Base-by-base conservation (phyloP, 345 rosid species). In the Excoecaria cochinchinensis region DNA sequence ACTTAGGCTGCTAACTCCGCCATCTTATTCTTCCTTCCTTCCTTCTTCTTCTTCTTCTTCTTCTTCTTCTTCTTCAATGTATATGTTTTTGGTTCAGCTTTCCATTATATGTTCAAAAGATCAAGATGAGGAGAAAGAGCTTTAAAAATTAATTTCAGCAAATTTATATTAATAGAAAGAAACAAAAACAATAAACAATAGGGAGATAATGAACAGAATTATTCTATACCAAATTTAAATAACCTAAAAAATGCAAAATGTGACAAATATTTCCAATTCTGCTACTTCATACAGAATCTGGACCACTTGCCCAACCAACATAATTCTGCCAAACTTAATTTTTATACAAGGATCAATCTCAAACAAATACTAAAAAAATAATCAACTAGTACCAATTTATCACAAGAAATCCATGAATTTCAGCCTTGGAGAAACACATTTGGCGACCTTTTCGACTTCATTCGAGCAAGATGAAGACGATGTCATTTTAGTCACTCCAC, bases 341-440 rank as follows among this genome's bases (percentile, higher is more conserved):
- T 52, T n/a, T 39, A 38, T 36, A 69, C 13, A 52, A 3, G n/a
- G 14, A 36, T 22, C 24, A 48, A 14, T 13, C 36, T 8, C 8
- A 56, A 39, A 69, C n/a, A n/a, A n/a, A n/a, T n/a, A n/a, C n/a
- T n/a, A 15, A 12, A 39, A 1, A 0, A 53, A 36, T 16, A 55
- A 19, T 38, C 1, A 8, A 36, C n/a, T 0, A 3, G 15, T 15
- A 48, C 13, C 25, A 68, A 24, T n/a, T 81, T 39, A 83, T 62
- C 74, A 60, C 75, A 76, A 74, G 81, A 91, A 87, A 47, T 87
- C 88, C 73, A 95, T 90, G 84, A 95, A 89, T 77, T 83, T 90
- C 40, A 87, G 88, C 98, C 96, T 93, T 1, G 87, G 84, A 63
- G 87, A 85, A 8, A 84, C 88, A 21, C 74, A 75, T 69, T 83